Percentiles rank a stretch among this genome's conserved stretches.
Conservation (phyloP, 768 basidiomycete genomes). For the Tulasnella sp. region DNA sequence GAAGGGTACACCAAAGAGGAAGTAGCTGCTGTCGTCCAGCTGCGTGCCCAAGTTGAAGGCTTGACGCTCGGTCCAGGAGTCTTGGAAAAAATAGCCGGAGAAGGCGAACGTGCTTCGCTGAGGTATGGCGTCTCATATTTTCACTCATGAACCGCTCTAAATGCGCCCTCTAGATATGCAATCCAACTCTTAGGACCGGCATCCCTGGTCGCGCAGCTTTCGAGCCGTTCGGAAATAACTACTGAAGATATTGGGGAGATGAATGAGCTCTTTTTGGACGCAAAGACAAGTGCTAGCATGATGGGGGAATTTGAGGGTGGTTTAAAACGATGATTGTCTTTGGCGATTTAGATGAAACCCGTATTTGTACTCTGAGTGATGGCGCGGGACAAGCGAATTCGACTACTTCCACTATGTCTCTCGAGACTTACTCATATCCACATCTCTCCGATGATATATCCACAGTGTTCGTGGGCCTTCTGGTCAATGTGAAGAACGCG, state of each 20-base stretch:
- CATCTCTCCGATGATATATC: conserved; percentile 33
- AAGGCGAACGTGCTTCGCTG: conserved; percentile 73
- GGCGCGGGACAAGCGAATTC: neutral
- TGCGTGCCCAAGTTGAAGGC: conserved; percentile 80
- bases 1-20: conserved; percentile 72
- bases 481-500: conserved; percentile 54
- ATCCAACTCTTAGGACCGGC: conserved; percentile 86
- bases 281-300: conserved; percentile 43
- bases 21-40: conserved; percentile 73
- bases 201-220: conserved; percentile 68
- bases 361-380: neutral
- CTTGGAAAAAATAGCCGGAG: conserved; percentile 64
- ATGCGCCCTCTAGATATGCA: conserved; percentile 55
- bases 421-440: conserved; percentile 47
- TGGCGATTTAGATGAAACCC: neutral
- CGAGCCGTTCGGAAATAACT: conserved; percentile 69
- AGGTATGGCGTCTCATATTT: conserved; percentile 38
- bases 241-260: conserved; percentile 88
- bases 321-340: neutral
- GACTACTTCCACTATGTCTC: conserved; percentile 17
- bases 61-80: conserved; percentile 65
- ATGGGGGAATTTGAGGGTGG: conserved; percentile 13
- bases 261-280: conserved; percentile 90
- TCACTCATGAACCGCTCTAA: conserved; percentile 9
- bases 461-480: conserved; percentile 49